Percentiles rank a stretch among this genome's conserved stretches.
phyloP scores from a whole-genome alignment of 352 stramenopile genomes.

The Elongisporangium prolatum region DNA sequence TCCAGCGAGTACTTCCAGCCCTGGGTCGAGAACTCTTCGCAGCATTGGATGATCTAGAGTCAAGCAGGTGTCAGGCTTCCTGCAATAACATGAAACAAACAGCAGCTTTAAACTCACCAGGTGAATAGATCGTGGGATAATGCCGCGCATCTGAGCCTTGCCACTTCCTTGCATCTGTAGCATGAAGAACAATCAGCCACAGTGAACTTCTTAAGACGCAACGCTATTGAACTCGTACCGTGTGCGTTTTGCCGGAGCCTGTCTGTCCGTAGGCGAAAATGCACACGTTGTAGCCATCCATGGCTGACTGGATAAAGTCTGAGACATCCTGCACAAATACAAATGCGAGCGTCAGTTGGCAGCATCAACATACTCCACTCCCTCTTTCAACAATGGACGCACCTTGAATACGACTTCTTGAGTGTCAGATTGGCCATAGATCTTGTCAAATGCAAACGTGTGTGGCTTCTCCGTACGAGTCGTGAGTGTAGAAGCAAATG shows the following conservation, averaged over 20 bases:
- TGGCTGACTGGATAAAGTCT: constrained; percentile 87
- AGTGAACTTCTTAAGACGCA: neutral
- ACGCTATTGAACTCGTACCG: constrained; percentile 20
- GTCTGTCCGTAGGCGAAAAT: constrained; percentile 99
- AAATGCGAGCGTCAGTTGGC: neutral
- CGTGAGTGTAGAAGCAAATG: constrained; percentile 65
- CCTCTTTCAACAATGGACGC: neutral
- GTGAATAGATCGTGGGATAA: constrained; percentile 97
- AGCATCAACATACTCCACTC: neutral
- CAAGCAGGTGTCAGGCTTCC: neutral
- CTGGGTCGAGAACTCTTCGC: constrained; percentile 59
- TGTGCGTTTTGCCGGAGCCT: constrained; percentile 97
- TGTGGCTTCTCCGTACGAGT: constrained; percentile 69
- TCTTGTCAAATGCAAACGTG: constrained; percentile 97
- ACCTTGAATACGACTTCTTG: constrained; percentile 94
- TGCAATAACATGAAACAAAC: neutral
- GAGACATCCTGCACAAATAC: constrained; percentile 57
- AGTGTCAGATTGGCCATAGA: constrained; percentile 93
- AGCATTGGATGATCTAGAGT: constrained; percentile 73
- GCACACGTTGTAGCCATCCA: constrained; percentile 99
- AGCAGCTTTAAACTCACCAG: constrained; percentile 17
- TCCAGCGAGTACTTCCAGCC: constrained; percentile 96
- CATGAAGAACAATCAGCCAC: neutral
- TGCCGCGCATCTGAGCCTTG: constrained; percentile 94
- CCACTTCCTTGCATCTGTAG: constrained; percentile 95